Evolutionary conservation across 495 filamentous ascomycete genomes (phyloP).

Genomic region (Apodospora peruviana): DNA sequence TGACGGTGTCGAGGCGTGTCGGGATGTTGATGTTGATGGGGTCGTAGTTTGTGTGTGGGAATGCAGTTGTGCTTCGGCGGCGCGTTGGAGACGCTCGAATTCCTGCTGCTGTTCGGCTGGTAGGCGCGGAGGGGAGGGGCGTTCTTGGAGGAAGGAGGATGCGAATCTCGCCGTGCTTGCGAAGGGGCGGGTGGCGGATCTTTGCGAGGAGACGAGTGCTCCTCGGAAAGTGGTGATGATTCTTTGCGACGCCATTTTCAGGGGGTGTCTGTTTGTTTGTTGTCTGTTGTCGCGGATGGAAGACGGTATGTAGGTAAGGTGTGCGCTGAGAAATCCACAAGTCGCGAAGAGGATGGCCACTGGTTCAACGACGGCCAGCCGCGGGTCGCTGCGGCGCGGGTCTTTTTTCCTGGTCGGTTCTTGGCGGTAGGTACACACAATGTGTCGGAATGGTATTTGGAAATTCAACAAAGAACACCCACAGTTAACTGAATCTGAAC

Average conservation of each 20-base stretch:
- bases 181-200: constrained; percentile 6
- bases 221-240: not conserved
- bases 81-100: constrained; percentile 77
- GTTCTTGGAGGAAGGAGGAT: constrained; percentile 29
- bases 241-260: not conserved
- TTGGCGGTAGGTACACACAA: too few relatives aligned
- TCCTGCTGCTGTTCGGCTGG: constrained; percentile 86
- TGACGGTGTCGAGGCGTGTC: constrained; percentile 16
- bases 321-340: too few relatives aligned
- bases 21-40: constrained; percentile 9
- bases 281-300: too few relatives aligned
- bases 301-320: too few relatives aligned
- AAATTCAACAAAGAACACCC: too few relatives aligned
- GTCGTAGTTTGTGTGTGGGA: constrained; percentile 11
- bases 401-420: too few relatives aligned
- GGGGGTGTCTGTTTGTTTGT: too few relatives aligned
- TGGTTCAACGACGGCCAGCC: too few relatives aligned
- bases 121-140: constrained; percentile 75
- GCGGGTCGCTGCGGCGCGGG: too few relatives aligned
- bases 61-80: constrained; percentile 31
- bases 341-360: too few relatives aligned
- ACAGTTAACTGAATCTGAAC: too few relatives aligned
- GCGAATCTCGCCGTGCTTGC: not conserved
- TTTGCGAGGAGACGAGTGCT: not conserved
- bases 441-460: too few relatives aligned